These are phyloP conservation scores for Penicillium glabrum DNA, from an alignment of 2,329 filamentous ascomycete species.

Conservation along the genomic window DNA sequence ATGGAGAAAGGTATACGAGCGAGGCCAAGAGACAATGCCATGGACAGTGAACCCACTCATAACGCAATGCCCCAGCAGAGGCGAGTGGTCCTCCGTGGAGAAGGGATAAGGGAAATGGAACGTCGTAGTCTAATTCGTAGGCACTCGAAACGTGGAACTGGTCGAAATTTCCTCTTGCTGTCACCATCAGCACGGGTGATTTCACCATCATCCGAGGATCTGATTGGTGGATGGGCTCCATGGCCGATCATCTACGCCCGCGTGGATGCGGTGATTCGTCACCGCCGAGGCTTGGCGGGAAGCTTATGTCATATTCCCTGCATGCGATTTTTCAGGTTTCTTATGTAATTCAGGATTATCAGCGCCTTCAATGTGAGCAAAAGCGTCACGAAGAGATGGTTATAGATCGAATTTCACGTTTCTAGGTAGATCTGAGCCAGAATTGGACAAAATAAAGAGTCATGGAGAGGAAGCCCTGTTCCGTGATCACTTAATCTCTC, in stretches of 20 bases:
- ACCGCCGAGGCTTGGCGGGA: slow-evolving; percentile 6
- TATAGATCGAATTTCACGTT: too few species aligned
- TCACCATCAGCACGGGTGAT: slow-evolving; percentile 34
- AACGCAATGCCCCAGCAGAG: background rate
- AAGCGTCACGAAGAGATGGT: background rate
- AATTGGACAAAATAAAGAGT: background rate
- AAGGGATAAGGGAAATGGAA: background rate
- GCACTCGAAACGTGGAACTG: slow-evolving; percentile 2
- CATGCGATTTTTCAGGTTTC: background rate
- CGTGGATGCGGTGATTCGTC: slow-evolving; percentile 17
- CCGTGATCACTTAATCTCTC: too few species aligned
- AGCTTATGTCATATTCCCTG: background rate
- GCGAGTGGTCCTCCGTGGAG: background rate
- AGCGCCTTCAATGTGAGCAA: background rate
- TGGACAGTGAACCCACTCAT: background rate
- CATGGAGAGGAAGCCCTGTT: background rate
- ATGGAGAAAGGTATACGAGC: background rate
- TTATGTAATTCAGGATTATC: background rate
- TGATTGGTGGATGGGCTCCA: slow-evolving; percentile 26
- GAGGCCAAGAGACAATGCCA: background rate
- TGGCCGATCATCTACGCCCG: slow-evolving; percentile 12
- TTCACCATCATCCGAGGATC: slow-evolving; percentile 28
- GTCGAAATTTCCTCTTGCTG: slow-evolving; percentile 10
- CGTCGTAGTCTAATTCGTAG: background rate
- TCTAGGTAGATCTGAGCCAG: too few species aligned